Base-by-base conservation (phyloP, 768 basidiomycete genomes). In the Rhodotorula babjevae region DNA sequence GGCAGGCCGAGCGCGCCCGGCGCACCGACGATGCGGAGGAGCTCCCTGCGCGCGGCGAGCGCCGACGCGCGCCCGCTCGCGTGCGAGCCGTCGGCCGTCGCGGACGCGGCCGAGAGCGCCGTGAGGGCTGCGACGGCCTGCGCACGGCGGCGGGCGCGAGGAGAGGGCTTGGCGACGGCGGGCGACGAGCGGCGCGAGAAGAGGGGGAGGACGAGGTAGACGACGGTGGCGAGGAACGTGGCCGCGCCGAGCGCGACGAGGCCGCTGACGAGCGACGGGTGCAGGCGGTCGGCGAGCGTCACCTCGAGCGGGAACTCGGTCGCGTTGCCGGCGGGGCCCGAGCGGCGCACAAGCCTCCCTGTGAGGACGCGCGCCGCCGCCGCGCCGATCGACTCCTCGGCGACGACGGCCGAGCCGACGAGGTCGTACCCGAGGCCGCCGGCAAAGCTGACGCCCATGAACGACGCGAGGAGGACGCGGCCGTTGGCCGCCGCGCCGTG, bases 391-490 rank as follows among this genome's bases (percentile, higher is more conserved):
- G 52, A 49, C n/a, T 71, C 64, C 47, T 56, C 73, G 11, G 71
- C 59, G 19, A 68, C 50, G 15, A 72, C 73, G 18, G 73, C 62
- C 2, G 66, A 52, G 6, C 65, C 11, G 4, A 25, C 33, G 31
- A 66, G 49, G 56, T 78, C 75, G 72, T 71, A 72, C 3, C 69
- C 66, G 21, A 74, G 36, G 2, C 77, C 77, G 23, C 77, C 77
- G 16, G 76, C 72, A 55, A 78, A 78, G 49, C 62, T 65, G n/a
- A 74, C 36, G 21, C 77, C 77, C 66, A 72, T 74, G 63, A 78
- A 78, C 14, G 67, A 61, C 27, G 74, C 74, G 69, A 78, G 73
- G 33, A 75, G 63, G 16, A 71, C 65, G 10, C 75, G 65, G 10
- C 27, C 46, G 16, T 46, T 46, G 14, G 53, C 61, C 52, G n/a